Evolutionary conservation across 176 grass and related monocot species (phyloP).

Genomic region (Bolboschoenus planiculmis): DNA sequence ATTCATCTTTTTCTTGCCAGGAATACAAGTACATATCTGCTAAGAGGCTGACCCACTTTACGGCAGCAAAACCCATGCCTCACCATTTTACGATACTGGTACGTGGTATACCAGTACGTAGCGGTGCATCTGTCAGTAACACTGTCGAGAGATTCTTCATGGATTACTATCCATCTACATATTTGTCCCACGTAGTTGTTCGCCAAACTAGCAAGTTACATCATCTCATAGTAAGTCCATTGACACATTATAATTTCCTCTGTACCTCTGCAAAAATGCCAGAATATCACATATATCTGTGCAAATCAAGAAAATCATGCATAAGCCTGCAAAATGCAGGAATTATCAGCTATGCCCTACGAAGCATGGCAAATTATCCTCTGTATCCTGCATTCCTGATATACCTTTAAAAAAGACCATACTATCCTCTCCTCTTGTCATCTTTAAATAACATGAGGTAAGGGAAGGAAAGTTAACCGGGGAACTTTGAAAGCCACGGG

Average conservation of each 20-base stretch:
- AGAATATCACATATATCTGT: background rate
- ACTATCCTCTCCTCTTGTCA: too few species aligned
- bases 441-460: background rate
- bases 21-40: conserved; percentile 76
- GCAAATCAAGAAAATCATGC: background rate
- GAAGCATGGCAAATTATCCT: background rate
- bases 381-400: background rate
- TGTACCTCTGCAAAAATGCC: background rate
- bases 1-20: conserved; percentile 30
- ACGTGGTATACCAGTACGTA: conserved; percentile 59
- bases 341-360: background rate
- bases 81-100: conserved; percentile 89
- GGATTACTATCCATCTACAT: conserved; percentile 74
- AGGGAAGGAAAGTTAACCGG: background rate
- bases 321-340: background rate
- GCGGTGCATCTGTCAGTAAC: conserved; percentile 54
- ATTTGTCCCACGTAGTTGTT: conserved; percentile 61
- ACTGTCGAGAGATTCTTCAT: conserved; percentile 76
- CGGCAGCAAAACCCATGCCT: conserved; percentile 55
- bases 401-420: background rate
- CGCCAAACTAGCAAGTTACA: conserved; percentile 75
- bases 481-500: background rate
- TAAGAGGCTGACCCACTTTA: conserved; percentile 80
- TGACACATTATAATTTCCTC: background rate
- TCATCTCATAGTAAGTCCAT: conserved; percentile 57